Percentiles rank a stretch among this genome's conserved stretches.
Conservation (phyloP, 2,329 filamentous ascomycete genomes). For the Zymoseptoria crescenta region DNA sequence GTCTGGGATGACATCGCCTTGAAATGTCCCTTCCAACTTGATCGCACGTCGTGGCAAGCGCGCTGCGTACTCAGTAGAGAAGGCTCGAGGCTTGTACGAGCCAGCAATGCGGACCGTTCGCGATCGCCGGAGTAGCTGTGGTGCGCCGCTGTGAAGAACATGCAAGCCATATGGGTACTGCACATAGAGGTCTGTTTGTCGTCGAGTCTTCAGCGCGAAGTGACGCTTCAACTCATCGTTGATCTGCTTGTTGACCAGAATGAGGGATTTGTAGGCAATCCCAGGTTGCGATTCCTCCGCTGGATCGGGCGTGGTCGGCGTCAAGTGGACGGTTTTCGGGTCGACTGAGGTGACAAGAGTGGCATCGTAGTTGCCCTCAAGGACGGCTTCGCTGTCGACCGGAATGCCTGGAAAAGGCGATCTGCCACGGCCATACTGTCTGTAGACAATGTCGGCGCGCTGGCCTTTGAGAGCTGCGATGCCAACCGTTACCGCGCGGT, state of each 20-base stretch:
- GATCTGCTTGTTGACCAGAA: slow-evolving; percentile 27
- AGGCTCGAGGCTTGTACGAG: slow-evolving; percentile 25
- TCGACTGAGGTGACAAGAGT: slow-evolving; percentile 27
- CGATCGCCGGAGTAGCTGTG: slow-evolving; percentile 34
- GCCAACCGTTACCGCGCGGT: slow-evolving; percentile 33
- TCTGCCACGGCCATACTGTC: slow-evolving; percentile 19
- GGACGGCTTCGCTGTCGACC: slow-evolving; percentile 29
- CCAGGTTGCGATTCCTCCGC: slow-evolving; percentile 5
- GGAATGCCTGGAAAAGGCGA: slow-evolving; percentile 33
- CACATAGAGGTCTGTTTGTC: slow-evolving; percentile 34
- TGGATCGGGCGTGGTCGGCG: slow-evolving; percentile 4
- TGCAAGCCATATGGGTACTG: slow-evolving; percentile 36
- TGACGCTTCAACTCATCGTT: slow-evolving; percentile 32
- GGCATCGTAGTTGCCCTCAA: slow-evolving; percentile 28
- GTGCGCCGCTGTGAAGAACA: slow-evolving; percentile 32
- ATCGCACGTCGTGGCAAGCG: slow-evolving; percentile 5
- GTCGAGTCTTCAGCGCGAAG: slow-evolving; percentile 22
- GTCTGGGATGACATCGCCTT: slow-evolving; percentile 16
- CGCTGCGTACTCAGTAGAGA: slow-evolving; percentile 14
- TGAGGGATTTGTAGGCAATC: slow-evolving; percentile 14
- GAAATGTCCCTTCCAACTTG: slow-evolving; percentile 7
- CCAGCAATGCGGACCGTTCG: slow-evolving; percentile 36
- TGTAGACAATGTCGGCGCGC: slow-evolving; percentile 25
- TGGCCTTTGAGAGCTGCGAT: slow-evolving; percentile 29
- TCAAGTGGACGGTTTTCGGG: slow-evolving; percentile 21